phyloP scores from a whole-genome alignment of 768 basidiomycete species.

The Kwoniella sp. region DNA sequence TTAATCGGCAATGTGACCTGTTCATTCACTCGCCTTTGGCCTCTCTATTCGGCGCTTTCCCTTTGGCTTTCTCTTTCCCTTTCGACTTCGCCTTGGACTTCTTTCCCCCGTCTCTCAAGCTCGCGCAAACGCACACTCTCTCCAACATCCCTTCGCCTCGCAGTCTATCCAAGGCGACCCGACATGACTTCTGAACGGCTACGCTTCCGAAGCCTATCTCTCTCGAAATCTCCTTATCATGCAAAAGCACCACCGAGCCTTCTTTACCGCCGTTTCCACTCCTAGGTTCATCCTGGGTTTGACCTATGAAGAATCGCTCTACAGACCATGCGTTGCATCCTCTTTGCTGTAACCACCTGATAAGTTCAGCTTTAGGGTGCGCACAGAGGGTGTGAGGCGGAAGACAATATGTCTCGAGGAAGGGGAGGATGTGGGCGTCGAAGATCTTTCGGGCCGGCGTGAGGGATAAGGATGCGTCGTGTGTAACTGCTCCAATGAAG shows the following conservation, averaged over 20 bases:
- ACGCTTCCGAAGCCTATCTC: not conserved
- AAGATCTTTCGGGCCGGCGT: slow-evolving; percentile 18
- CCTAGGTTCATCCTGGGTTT: not conserved
- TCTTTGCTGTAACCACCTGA: slow-evolving; percentile 18
- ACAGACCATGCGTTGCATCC: slow-evolving; percentile 29
- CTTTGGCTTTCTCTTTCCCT: too few species aligned
- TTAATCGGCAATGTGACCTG: too few species aligned
- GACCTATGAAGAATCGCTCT: not conserved
- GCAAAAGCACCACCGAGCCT: slow-evolving; percentile 20
- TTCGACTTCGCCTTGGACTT: slow-evolving; percentile 4
- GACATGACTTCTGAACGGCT: not conserved
- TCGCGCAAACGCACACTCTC: slow-evolving; percentile 6
- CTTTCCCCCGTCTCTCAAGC: slow-evolving; percentile 3
- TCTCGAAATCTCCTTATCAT: slow-evolving; percentile 8
- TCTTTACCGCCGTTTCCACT: not conserved
- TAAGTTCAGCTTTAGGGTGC: slow-evolving; percentile 34
- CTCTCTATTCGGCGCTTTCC: too few species aligned
- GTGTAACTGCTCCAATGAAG: slow-evolving; percentile 33
- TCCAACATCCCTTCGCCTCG: slow-evolving; percentile 10
- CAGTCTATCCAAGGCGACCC: slow-evolving; percentile 1
- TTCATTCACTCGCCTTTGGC: too few species aligned
- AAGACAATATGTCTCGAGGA: slow-evolving; percentile 34
- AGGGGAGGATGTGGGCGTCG: slow-evolving; percentile 25
- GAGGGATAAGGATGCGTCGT: slow-evolving; percentile 29
- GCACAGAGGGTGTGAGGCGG: slow-evolving; percentile 15